Evolutionary conservation across 1,284 basidiomycete species (phyloP).

Genomic region (Sporisorium graminicola): DNA sequence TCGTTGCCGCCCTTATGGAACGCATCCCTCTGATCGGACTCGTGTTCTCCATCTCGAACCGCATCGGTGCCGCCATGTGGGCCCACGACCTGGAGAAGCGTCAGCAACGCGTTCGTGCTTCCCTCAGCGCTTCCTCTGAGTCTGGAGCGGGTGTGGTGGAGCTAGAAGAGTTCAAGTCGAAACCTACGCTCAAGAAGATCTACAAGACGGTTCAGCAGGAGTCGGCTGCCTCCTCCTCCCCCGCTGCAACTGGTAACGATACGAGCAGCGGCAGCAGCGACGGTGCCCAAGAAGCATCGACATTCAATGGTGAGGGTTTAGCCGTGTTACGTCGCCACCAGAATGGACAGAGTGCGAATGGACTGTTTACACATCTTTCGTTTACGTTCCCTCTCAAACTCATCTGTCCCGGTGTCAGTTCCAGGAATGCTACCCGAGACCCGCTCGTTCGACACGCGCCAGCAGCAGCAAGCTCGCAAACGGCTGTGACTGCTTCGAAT

Average conservation of each 20-base stretch:
- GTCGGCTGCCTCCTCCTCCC: background rate
- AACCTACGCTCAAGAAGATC: constrained; percentile 44
- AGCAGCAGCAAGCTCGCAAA: background rate
- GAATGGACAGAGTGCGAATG: background rate
- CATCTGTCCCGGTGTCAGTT: constrained; percentile 76
- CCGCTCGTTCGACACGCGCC: background rate
- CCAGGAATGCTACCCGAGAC: constrained; percentile 65
- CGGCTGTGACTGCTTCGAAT: background rate
- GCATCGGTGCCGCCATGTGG: constrained; percentile 69
- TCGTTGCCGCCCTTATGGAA: constrained; percentile 62
- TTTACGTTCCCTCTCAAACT: constrained; percentile 92
- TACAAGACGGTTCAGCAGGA: constrained; percentile 36
- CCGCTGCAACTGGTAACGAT: background rate
- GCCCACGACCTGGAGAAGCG: constrained; percentile 69
- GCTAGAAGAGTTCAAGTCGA: constrained; percentile 26
- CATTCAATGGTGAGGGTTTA: constrained; percentile 48
- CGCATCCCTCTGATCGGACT: constrained; percentile 63
- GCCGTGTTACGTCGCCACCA: constrained; percentile 28
- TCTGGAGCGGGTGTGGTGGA: background rate
- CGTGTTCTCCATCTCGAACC: constrained; percentile 64
- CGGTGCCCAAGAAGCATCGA: background rate
- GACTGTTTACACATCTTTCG: constrained; percentile 78
- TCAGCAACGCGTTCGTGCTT: constrained; percentile 53
- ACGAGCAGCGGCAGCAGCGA: background rate
- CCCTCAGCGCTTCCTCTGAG: background rate